phyloP scores from a whole-genome alignment of 305 asterid species.

The Withania somnifera region DNA sequence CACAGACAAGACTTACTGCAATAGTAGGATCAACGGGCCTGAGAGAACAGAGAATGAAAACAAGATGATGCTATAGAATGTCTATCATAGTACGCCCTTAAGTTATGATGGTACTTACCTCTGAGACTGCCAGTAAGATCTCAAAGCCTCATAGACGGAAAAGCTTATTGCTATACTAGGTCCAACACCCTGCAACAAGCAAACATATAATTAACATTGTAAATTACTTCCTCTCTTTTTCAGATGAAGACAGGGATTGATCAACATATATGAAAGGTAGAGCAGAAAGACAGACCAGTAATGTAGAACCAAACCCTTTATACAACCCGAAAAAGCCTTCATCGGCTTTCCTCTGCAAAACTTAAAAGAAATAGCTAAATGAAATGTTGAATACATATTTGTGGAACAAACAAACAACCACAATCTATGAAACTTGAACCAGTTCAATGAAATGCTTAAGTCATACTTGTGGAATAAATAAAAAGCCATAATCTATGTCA shows the following conservation, averaged over 20 bases:
- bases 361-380: conserved; percentile 2
- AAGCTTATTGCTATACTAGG: conserved; percentile 96
- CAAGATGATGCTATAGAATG: neutral
- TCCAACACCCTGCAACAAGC: conserved; percentile 74
- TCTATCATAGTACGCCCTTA: neutral
- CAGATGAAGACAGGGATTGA: neutral
- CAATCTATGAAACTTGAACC: neutral
- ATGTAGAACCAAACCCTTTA: conserved; percentile 95
- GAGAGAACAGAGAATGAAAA: neutral
- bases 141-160: conserved; percentile 78
- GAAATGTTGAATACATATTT: neutral
- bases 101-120: conserved; percentile 31
- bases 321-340: conserved; percentile 90
- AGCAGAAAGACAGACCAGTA: conserved; percentile 41
- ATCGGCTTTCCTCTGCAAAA: conserved; percentile 70
- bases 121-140: conserved; percentile 49
- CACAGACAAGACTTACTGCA: conserved; percentile 79
- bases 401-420: neutral
- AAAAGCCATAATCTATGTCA: neutral
- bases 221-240: neutral
- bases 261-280: neutral
- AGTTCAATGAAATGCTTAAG: neutral
- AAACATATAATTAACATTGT: neutral
- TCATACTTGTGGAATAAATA: neutral
- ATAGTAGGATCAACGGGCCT: conserved; percentile 87